Evolutionary conservation across 2,329 filamentous ascomycete genomes (phyloP), one percentile per base, ranked within the genome.

Genomic region (Trichophyton benhamiae): DNA sequence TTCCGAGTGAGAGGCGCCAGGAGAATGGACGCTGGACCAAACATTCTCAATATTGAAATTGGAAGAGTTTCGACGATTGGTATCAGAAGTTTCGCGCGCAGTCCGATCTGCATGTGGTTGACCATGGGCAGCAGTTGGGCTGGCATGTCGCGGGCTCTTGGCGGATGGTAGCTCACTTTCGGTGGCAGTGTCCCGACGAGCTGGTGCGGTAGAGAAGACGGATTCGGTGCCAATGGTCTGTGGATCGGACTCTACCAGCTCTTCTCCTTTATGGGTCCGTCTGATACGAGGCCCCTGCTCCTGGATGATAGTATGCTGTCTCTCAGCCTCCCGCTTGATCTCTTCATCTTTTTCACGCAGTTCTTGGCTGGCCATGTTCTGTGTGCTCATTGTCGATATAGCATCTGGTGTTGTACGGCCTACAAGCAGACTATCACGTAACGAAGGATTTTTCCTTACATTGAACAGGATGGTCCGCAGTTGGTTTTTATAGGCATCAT

Each of bases 201-300:
- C 70, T 13, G 77, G 76, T 25, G 74, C 74, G 13, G 75, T 72
- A n/a, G 75, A 77, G 62, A 78, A 78, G 38, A 78, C 73, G 5
- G 77, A 76, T 63, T 81, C 79, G 30, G 74, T 73, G 38, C 75
- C 70, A 46, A 75, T 75, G 62, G 70, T 69, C 64, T 79, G 74
- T 58, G 75, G 79, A 38, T 95, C 89, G 53, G 87, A 85, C 64
- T 92, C 91, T 15, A 97, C 82, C 15, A 96, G 74, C 71, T 97
- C 94, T 62, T 96, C 91, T 11, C 94, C 94, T 74, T 97, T 97
- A 77, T 97, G 92, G 1, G 92, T 96, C 67, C 89, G 85, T 68
- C 91, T 83, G 61, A 96, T 86, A 2, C 91, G 85, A 3, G 91
- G 88, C 1, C 83, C 90, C 57, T 83, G 81, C 20, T 88, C 83